Base-by-base conservation (phyloP, 495 filamentous ascomycete species). In the Aspergillus coremiiformis region DNA sequence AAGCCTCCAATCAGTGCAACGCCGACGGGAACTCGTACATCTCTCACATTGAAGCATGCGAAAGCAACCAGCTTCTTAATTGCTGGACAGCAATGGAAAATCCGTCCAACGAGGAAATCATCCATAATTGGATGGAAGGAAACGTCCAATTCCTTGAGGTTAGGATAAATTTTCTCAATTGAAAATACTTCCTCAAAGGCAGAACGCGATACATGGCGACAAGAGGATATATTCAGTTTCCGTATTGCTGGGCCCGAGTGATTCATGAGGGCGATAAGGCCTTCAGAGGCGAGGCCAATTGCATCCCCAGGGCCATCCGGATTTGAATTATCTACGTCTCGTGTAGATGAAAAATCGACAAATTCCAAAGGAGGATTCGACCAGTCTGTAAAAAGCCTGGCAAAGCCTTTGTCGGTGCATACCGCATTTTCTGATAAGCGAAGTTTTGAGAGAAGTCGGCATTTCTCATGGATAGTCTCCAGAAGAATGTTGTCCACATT, bases 1-100 rank as follows among this genome's bases (percentile, higher is more conserved):
- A 86, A 83, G 44, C 87, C 77, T 3, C 90, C 90, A 49, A 96
- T 84, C 23, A 95, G 68, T 12, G 87, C 84, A 56, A 87, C 84
- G 20, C 84, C 86, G 43, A 66, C 73, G 1, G 89, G 89, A 33
- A 93, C 84, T 24, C 71, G 68, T 14, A 88, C 77, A 47, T 89
- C 82, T 19, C 63, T 62, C 27, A 94, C 80, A 19, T 85, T 83
- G 72, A 90, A 90, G 68, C 88, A 92, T 20, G 86, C 88, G 69
- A 94, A 96, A 5, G 89, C 86, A 35, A 86, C 83, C 42, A 94
- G 57, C 60, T 81, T 82, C 62, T 81, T 79, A 29, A 96, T 56
- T 4, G 74, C 74, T 4, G 89, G 89, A 57, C 89, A 95, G 61
- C 77, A 76, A 39, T 75, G 71, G 66, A 95, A 89, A 44, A 95